Conservation (phyloP, 257 asterid species). For the Solanum bukasovii region DNA sequence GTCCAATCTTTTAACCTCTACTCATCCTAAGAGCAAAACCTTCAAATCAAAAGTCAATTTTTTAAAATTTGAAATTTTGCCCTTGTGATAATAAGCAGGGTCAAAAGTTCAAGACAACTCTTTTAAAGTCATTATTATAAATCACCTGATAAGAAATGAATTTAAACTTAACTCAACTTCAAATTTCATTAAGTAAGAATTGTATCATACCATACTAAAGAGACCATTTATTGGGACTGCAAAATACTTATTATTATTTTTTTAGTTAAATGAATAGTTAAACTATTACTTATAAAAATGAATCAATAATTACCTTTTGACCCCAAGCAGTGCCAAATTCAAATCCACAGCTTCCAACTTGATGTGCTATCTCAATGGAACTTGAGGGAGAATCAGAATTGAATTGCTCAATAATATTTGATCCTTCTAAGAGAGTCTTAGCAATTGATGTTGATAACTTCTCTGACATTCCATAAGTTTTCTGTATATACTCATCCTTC, state of each 20-base stretch:
- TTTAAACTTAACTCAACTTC: not conserved
- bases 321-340: slow-evolving; percentile 24
- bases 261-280: not conserved
- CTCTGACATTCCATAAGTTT: slow-evolving; percentile 9
- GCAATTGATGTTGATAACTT: slow-evolving; percentile 6
- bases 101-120: not conserved
- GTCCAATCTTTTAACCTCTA: not conserved
- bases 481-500: slow-evolving; percentile 1
- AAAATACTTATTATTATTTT: no score
- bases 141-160: not conserved
- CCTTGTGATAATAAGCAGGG: not conserved
- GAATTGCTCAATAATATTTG: not conserved
- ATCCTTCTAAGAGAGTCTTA: not conserved
- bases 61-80: not conserved
- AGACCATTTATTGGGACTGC: not conserved
- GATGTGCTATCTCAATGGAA: slow-evolving; percentile 9
- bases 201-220: not conserved
- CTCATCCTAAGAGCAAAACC: not conserved
- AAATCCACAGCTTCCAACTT: slow-evolving; percentile 15
- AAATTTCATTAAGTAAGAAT: not conserved
- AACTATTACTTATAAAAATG: not conserved
- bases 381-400: not conserved
- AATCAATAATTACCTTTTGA: slow-evolving; percentile 9
- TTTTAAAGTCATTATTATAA: not conserved
- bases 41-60: not conserved